Conservation (phyloP, 2,329 filamentous ascomycete genomes). For the Colletotrichum trifolii region DNA sequence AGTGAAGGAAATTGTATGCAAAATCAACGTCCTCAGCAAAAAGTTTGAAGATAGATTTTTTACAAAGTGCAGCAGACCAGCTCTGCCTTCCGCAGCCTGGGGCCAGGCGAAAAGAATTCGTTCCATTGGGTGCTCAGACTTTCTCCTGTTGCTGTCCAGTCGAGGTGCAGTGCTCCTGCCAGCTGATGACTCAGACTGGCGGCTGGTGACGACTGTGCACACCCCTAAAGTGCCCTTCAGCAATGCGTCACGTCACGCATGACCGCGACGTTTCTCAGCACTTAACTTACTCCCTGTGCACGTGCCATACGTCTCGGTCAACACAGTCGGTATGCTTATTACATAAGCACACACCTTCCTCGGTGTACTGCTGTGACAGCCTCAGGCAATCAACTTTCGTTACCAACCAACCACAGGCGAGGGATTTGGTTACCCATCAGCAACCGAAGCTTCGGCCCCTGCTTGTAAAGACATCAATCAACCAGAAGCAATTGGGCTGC, state of each 20-base stretch:
- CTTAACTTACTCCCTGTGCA: too few species aligned
- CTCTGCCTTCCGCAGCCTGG: slow-evolving; percentile 30
- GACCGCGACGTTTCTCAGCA: too few species aligned
- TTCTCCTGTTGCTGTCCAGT: background rate
- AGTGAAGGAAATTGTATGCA: slow-evolving; percentile 55
- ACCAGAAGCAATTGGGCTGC: slow-evolving; percentile 41
- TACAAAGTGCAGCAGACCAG: slow-evolving; percentile 22
- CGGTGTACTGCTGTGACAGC: slow-evolving; percentile 37
- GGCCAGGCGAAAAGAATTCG: slow-evolving; percentile 32
- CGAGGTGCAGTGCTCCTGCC: background rate
- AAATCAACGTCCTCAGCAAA: slow-evolving; percentile 62
- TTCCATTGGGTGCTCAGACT: background rate
- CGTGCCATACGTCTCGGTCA: too few species aligned
- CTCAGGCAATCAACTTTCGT: slow-evolving; percentile 46
- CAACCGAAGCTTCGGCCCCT: slow-evolving; percentile 37
- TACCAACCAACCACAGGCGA: slow-evolving; percentile 36
- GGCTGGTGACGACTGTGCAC: too few species aligned
- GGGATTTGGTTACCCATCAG: slow-evolving; percentile 39
- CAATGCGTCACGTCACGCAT: too few species aligned
- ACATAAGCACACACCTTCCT: background rate
- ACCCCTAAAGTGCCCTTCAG: too few species aligned
- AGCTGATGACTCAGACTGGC: too few species aligned
- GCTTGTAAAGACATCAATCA: slow-evolving; percentile 40
- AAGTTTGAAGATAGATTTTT: slow-evolving; percentile 51
- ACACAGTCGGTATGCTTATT: too few species aligned